Evolutionary conservation across 1,139 yeast genomes (phyloP).

Genomic region (Yamadazyma blattariae): DNA sequence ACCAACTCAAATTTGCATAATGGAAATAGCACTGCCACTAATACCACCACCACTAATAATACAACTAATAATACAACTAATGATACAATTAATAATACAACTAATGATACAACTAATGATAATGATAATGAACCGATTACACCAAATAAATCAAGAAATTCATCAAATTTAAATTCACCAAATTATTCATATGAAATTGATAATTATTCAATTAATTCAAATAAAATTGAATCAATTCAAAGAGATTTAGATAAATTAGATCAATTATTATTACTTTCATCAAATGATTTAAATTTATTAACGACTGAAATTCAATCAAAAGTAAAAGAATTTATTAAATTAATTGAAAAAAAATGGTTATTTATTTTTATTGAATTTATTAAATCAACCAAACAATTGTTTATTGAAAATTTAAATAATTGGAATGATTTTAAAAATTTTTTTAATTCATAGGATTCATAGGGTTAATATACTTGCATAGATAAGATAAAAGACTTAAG

Average conservation of each 20-base stretch:
- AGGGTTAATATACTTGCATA: too few relatives aligned
- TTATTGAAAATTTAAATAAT: slow-evolving; percentile 34
- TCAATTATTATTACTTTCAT: slow-evolving; percentile 38
- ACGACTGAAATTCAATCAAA: slow-evolving; percentile 31
- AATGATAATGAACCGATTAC: background rate
- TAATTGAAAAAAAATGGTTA: slow-evolving; percentile 43
- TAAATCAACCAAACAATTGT: slow-evolving; percentile 34
- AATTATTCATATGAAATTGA: background rate
- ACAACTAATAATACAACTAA: background rate
- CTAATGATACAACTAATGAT: background rate
- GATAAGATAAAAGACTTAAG: too few relatives aligned
- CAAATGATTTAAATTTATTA: slow-evolving; percentile 33
- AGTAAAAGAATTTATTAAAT: slow-evolving; percentile 28
- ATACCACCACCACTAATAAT: too few relatives aligned
- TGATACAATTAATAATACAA: background rate
- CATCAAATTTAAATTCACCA: background rate
- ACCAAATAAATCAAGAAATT: too few relatives aligned
- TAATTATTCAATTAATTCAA: slow-evolving; percentile 1
- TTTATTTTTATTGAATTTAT: slow-evolving; percentile 36
- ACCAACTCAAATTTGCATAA: too few relatives aligned
- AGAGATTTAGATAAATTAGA: slow-evolving; percentile 42
- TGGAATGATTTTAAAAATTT: slow-evolving; percentile 36
- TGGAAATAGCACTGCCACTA: too few relatives aligned
- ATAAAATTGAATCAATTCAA: slow-evolving; percentile 33
- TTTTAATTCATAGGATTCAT: slow-evolving; percentile 3